These are phyloP conservation scores for Rhodocollybia butyracea DNA, from an alignment of 768 basidiomycete genomes.

Conservation along the genomic window DNA sequence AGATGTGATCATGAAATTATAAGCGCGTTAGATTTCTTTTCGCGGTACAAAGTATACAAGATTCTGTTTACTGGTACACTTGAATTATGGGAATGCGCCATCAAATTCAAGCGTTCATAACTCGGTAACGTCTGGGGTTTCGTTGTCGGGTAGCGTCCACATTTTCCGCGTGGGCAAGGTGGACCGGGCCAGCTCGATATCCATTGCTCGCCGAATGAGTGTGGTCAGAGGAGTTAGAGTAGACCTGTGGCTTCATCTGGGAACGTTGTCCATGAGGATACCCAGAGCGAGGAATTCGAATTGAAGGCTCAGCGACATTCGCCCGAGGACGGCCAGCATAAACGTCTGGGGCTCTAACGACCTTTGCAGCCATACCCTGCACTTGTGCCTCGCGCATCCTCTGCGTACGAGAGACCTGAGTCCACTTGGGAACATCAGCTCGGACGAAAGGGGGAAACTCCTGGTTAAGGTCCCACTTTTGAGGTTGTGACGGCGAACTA, in stretches of 20 bases:
- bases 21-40: neutral
- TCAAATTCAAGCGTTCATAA: neutral
- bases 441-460: neutral
- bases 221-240: neutral
- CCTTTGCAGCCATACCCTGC: neutral
- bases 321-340: neutral
- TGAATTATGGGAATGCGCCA: no score
- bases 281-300: neutral
- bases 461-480: neutral
- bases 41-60: no score
- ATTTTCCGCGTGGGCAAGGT: no score
- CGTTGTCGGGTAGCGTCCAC: no score
- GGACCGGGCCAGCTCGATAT: neutral
- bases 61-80: no score
- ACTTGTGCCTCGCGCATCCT: neutral
- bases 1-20: constrained; percentile 10
- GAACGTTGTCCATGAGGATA: neutral
- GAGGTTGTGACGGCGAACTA: neutral
- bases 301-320: neutral
- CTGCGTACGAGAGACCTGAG: neutral
- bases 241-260: neutral
- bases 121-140: neutral
- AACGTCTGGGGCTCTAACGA: neutral
- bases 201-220: neutral
- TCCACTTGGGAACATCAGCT: neutral